Conservation (phyloP, 768 basidiomycete genomes). For the Hericium erinaceus region DNA sequence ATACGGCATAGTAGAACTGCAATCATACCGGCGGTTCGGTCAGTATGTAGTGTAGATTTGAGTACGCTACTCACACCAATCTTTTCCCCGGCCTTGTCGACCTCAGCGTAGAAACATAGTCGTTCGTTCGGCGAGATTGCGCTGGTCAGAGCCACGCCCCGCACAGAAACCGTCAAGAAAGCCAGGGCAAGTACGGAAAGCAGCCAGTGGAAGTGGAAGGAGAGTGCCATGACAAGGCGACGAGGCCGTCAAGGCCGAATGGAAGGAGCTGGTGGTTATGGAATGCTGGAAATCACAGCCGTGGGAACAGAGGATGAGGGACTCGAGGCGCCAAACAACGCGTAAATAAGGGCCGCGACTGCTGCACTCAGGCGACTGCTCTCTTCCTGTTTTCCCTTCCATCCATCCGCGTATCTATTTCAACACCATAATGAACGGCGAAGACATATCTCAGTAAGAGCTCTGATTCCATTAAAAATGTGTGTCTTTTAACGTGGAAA, state of each 20-base stretch:
- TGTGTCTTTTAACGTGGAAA: neutral
- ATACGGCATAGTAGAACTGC: slow-evolving; percentile 96
- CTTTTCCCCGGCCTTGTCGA: slow-evolving; percentile 92
- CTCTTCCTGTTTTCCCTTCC: neutral
- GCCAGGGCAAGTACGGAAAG: slow-evolving; percentile 14
- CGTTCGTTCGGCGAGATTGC: slow-evolving; percentile 70
- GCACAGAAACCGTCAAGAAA: slow-evolving; percentile 12
- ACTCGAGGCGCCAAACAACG: neutral
- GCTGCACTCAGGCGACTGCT: neutral
- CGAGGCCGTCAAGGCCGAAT: neutral
- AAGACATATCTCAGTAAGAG: neutral
- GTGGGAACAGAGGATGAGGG: neutral
- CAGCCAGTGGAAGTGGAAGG: slow-evolving; percentile 8
- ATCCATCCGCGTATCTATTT: neutral
- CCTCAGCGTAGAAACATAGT: slow-evolving; percentile 91
- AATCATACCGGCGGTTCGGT: slow-evolving; percentile 5
- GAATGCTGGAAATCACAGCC: neutral
- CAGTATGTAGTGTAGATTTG: neutral
- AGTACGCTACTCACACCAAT: slow-evolving; percentile 52
- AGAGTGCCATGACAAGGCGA: slow-evolving; percentile 5
- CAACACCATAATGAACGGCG: neutral
- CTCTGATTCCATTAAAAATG: neutral
- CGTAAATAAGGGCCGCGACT: neutral
- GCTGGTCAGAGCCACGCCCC: slow-evolving; percentile 70
- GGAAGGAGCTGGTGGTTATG: neutral